A percentile compares a stretch with the other conserved stretches of the same genome.
phyloP scores from a whole-genome alignment of 495 filamentous ascomycete genomes.

The Podospora pseudopauciseta region DNA sequence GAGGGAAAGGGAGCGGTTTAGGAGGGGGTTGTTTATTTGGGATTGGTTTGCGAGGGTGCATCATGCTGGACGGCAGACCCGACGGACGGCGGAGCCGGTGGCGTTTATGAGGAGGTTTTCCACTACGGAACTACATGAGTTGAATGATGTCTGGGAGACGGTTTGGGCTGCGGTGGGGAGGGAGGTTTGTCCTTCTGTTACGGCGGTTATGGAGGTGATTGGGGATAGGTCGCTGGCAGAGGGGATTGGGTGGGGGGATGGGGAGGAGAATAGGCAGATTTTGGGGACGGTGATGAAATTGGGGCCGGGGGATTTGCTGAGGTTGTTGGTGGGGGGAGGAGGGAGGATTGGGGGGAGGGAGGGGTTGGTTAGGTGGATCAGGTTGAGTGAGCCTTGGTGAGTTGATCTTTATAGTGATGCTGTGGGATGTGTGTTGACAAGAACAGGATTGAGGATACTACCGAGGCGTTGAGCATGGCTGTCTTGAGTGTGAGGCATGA shows the following conservation, averaged over 20 bases:
- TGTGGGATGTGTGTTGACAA: not conserved
- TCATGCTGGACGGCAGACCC: constrained; percentile 14
- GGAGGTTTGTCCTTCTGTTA: constrained; percentile 38
- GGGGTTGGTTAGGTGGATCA: constrained; percentile 24
- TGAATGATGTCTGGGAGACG: constrained; percentile 32
- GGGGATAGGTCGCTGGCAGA: constrained; percentile 19
- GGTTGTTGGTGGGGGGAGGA: constrained; percentile 32
- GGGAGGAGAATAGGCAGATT: constrained; percentile 25
- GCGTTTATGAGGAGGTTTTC: constrained; percentile 33
- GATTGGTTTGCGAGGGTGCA: constrained; percentile 55
- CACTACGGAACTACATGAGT: constrained; percentile 35
- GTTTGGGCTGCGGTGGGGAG: constrained; percentile 31
- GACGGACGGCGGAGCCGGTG: constrained; percentile 11
- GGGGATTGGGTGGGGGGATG: constrained; percentile 38
- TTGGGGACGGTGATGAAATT: constrained; percentile 40
- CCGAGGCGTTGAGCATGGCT: constrained; percentile 16
- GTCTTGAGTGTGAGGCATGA: not conserved
- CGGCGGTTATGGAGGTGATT: constrained; percentile 23
- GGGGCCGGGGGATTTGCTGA: constrained; percentile 33
- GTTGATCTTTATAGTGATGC: not conserved
- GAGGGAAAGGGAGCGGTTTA: constrained; percentile 57
- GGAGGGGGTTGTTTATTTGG: constrained; percentile 64
- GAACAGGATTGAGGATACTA: constrained; percentile 22
- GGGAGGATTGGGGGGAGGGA: constrained; percentile 31
- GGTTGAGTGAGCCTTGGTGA: constrained; percentile 22